Base-by-base conservation (phyloP, 768 basidiomycete species). In the Dioszegia crocea region DNA sequence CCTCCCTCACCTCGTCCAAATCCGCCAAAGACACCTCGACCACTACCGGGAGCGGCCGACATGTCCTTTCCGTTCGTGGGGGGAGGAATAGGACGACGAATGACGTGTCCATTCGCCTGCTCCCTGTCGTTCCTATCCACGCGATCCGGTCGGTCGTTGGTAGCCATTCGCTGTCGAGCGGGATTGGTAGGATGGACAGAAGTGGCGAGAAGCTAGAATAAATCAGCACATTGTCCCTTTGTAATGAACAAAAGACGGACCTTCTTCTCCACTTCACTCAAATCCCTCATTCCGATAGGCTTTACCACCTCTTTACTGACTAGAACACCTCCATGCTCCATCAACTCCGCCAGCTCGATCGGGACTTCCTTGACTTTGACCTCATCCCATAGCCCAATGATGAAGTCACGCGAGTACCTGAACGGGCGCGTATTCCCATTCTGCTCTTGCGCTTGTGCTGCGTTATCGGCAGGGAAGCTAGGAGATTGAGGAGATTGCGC, bases 221-320 rank as follows among this genome's bases (percentile, higher is more conserved):
- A 33, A 27, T 57, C 50, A 54, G 52, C 45, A 23, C n/a, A 47
- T 23, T 36, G 41, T 33, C 50, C 43, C 49, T 60, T 52, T 68
- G 60, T 64, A 38, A 60, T 50, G 52, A 48, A 27, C 49, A 29
- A 46, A 29, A 24, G 58, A 74, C 82, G 68, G 68, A 91, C 91
- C 88, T 91, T 93, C 81, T 86, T 90, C 81, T 94, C 91, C 21
- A 80, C 79, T 52, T 91, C 89, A 57, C 80, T 80, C 84, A 89
- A 83, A 72, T 93, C 92, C 64, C 85, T 86, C 67, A 91, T 70
- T 39, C 84, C 83, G 33, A 86, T 78, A 17, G 92, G 92, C 57
- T 89, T 88, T 41, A 74, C 81, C 27, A 83, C 85, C 23, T 82
- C 78, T 71, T 91, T 89, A 59, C 86, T 85, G 56, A 76, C 68